Percentiles rank a stretch among this genome's conserved stretches.
Conservation (phyloP, 768 basidiomycete genomes). For the Kwoniella mangroviensis region DNA sequence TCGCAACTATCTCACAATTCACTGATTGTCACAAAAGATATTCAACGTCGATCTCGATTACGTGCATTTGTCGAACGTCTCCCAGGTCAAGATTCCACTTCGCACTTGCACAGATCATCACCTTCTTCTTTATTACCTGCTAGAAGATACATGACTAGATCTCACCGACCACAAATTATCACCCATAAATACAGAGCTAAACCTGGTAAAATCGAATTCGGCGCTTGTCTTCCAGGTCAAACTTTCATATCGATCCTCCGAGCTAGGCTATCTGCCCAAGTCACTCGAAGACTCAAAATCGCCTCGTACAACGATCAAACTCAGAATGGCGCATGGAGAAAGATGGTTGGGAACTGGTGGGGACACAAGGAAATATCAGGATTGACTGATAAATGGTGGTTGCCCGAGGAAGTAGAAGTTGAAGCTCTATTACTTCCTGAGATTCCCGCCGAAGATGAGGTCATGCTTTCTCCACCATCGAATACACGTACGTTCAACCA, state of each 20-base stretch:
- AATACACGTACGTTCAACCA: not conserved
- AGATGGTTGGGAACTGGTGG: slow-evolving; percentile 25
- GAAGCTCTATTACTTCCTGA: slow-evolving; percentile 4
- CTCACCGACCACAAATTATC: slow-evolving; percentile 10
- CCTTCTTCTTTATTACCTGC: slow-evolving; percentile 22
- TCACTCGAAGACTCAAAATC: slow-evolving; percentile 6
- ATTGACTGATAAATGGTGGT: slow-evolving; percentile 27
- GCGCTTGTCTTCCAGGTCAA: slow-evolving; percentile 12
- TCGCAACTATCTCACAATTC: not conserved
- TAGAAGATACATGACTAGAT: slow-evolving; percentile 15
- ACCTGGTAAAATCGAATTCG: slow-evolving; percentile 7
- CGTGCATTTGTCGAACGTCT: slow-evolving; percentile 12
- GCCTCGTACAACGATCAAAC: slow-evolving; percentile 3
- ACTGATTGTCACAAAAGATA: not conserved
- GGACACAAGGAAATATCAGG: slow-evolving; percentile 11
- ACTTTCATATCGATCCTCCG: slow-evolving; percentile 17
- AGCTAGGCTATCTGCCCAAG: not conserved
- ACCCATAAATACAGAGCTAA: slow-evolving; percentile 10
- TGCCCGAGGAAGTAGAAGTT: slow-evolving; percentile 27
- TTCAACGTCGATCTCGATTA: slow-evolving; percentile 1
- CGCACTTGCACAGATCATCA: slow-evolving; percentile 28
- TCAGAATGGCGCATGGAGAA: slow-evolving; percentile 19
- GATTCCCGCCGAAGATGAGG: slow-evolving; percentile 3
- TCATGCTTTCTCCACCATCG: slow-evolving; percentile 17
- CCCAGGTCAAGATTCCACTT: slow-evolving; percentile 18